phyloP scores from a whole-genome alignment of 257 asterid species.

The Nicotiana tomentosiformis region DNA sequence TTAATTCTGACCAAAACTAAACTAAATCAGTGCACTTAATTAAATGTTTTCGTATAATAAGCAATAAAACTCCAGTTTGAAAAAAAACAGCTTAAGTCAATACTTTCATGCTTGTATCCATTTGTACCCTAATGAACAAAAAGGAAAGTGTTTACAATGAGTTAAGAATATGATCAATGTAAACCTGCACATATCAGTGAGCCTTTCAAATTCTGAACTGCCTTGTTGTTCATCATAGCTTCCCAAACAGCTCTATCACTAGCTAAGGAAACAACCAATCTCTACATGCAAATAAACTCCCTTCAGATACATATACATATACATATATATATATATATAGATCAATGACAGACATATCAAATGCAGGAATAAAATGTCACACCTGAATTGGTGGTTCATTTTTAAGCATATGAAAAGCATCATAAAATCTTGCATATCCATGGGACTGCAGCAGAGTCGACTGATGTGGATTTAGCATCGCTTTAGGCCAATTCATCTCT shows the following conservation, averaged over 20 bases:
- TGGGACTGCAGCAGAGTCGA: constrained; percentile 30
- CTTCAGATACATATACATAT: background rate
- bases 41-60: too few species aligned
- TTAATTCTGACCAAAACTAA: too few species aligned
- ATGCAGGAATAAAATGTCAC: background rate
- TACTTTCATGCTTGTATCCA: too few species aligned
- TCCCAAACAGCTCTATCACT: constrained; percentile 62
- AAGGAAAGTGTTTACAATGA: background rate
- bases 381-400: constrained; percentile 52
- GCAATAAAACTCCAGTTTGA: too few species aligned
- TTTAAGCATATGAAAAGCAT: constrained; percentile 49
- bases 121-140: too few species aligned
- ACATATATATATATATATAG: background rate
- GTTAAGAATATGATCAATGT: background rate
- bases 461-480: constrained; percentile 4
- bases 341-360: background rate
- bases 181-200: constrained; percentile 40
- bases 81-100: too few species aligned
- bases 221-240: constrained; percentile 45
- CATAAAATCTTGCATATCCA: constrained; percentile 34
- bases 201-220: constrained; percentile 41
- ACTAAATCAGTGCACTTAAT: too few species aligned
- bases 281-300: constrained; percentile 25
- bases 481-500: constrained; percentile 18
- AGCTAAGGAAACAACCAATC: constrained; percentile 47